These are phyloP conservation scores for Cystobasidium tubakii DNA, from an alignment of 768 basidiomycete genomes.

Conservation along the genomic window DNA sequence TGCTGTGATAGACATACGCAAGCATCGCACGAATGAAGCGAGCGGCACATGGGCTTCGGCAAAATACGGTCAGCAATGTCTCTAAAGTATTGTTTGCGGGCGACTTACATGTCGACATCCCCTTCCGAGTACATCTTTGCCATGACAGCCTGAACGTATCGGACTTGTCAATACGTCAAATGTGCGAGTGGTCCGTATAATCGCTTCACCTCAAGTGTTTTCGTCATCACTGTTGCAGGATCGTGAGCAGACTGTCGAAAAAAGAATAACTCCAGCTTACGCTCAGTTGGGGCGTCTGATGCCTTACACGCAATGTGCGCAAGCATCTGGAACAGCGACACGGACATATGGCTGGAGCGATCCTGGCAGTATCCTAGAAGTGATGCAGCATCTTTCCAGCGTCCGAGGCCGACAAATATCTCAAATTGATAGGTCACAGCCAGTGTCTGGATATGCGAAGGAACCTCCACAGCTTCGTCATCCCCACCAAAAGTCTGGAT, in stretches of 20 bases:
- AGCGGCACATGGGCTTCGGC: not conserved
- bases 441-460: not conserved
- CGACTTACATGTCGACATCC: not conserved
- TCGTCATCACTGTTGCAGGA: not conserved
- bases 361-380: not conserved
- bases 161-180: not conserved
- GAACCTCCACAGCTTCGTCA: not conserved
- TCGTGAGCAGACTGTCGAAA: not conserved
- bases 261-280: not conserved
- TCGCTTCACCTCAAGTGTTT: constrained; percentile 6
- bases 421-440: not conserved
- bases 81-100: too few relatives aligned
- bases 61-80: too few relatives aligned
- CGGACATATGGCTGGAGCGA: not conserved
- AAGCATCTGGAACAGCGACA: not conserved
- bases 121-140: not conserved
- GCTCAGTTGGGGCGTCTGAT: not conserved
- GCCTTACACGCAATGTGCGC: not conserved
- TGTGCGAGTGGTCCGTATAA: too few relatives aligned
- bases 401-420: not conserved
- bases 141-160: constrained; percentile 3
- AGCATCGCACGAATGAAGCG: not conserved
- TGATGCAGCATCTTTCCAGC: not conserved
- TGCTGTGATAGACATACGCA: constrained; percentile 2
- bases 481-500: not conserved